These are phyloP conservation scores for Vanrija humicola DNA, from an alignment of 1,284 basidiomycete genomes.

Conservation along the genomic window DNA sequence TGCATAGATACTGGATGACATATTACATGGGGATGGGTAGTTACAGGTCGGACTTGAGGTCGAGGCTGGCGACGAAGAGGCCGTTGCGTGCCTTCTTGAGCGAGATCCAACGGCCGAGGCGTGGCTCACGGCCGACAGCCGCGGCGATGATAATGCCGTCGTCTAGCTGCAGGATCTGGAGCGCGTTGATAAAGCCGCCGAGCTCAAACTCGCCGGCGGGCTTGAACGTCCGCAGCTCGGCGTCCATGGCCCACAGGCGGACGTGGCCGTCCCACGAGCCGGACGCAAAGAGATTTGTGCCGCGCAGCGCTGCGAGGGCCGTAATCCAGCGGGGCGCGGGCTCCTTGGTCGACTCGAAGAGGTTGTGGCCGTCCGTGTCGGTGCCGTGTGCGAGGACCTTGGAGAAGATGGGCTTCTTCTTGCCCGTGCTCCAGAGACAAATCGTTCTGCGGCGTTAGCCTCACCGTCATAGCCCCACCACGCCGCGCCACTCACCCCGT, in stretches of 20 bases:
- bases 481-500: slow-evolving; percentile 61
- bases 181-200: slow-evolving; percentile 79
- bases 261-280: slow-evolving; percentile 91
- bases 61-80: slow-evolving; percentile 58
- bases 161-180: slow-evolving; percentile 63
- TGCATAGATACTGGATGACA: slow-evolving; percentile 6
- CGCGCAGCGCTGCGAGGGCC: slow-evolving; percentile 71
- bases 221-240: slow-evolving; percentile 69
- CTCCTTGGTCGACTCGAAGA: slow-evolving; percentile 66
- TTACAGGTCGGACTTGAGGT: slow-evolving; percentile 9
- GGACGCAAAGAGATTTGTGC: slow-evolving; percentile 86
- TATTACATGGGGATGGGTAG: background rate
- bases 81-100: slow-evolving; percentile 69
- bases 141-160: slow-evolving; percentile 64
- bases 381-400: slow-evolving; percentile 77
- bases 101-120: slow-evolving; percentile 81
- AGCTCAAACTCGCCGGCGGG: slow-evolving; percentile 57
- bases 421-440: slow-evolving; percentile 84
- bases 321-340: slow-evolving; percentile 91
- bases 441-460: slow-evolving; percentile 61
- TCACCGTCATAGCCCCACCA: background rate
- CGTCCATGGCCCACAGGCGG: slow-evolving; percentile 81
- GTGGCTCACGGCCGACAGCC: slow-evolving; percentile 79
- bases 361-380: slow-evolving; percentile 25
- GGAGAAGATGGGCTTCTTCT: slow-evolving; percentile 93